Conservation (phyloP, 1,284 basidiomycete species). For the Trametes versicolor region DNA sequence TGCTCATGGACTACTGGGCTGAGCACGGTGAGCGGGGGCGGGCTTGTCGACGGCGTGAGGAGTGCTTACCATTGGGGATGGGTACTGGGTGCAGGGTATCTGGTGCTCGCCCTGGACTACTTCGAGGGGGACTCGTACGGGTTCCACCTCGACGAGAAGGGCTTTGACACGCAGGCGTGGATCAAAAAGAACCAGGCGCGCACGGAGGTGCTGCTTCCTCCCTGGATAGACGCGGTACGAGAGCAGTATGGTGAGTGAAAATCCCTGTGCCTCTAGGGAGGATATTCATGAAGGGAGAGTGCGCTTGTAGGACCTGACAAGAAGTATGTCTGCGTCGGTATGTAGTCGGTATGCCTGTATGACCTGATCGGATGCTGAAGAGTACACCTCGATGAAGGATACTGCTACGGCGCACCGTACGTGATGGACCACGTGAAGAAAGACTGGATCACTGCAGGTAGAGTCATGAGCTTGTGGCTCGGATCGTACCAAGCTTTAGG, state of each 20-base stretch:
- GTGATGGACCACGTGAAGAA: constrained; percentile 55
- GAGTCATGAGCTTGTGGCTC: constrained; percentile 7
- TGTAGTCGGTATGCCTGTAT: not conserved
- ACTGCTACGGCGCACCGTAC: constrained; percentile 67
- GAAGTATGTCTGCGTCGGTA: constrained; percentile 39
- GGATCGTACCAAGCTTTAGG: too few relatives aligned
- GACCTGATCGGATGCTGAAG: not conserved
- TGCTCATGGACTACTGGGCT: constrained; percentile 65
- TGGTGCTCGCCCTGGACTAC: constrained; percentile 64
- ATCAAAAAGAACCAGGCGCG: constrained; percentile 44
- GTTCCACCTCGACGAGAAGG: constrained; percentile 47
- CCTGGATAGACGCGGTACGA: constrained; percentile 60
- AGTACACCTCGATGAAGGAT: constrained; percentile 48
- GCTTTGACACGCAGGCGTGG: constrained; percentile 54
- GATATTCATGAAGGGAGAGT: not conserved
- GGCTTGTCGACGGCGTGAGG: not conserved
- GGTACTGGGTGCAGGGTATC: constrained; percentile 51
- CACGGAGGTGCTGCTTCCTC: constrained; percentile 51
- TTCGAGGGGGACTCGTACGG: constrained; percentile 62
- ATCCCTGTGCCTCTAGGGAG: not conserved
- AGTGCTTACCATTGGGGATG: not conserved
- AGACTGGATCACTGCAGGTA: constrained; percentile 57
- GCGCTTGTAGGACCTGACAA: constrained; percentile 28
- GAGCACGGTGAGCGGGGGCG: constrained; percentile 49
- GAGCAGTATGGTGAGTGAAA: constrained; percentile 51